Percentiles rank a stretch among this genome's conserved stretches.
Evolutionary conservation across 1,284 basidiomycete genomes (phyloP).

Genomic region (Pholiota adiposa): DNA sequence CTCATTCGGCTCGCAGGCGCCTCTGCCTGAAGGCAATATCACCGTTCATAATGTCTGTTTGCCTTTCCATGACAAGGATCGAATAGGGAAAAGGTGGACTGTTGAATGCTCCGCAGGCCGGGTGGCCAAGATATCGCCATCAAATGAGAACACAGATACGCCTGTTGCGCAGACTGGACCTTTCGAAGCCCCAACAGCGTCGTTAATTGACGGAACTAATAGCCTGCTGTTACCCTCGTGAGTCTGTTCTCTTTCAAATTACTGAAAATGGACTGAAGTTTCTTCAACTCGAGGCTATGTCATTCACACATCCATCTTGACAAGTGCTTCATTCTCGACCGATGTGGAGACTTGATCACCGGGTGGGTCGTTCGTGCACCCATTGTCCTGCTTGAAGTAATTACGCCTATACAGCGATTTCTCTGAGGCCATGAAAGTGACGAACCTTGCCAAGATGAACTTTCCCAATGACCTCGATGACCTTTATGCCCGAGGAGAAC

Average conservation of each 20-base stretch:
- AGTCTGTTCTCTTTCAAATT: constrained; percentile 24
- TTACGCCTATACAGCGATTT: constrained; percentile 47
- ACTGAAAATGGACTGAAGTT: constrained; percentile 14
- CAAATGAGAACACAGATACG: constrained; percentile 1
- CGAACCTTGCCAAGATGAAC: constrained; percentile 50
- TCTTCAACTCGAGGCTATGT: constrained; percentile 47
- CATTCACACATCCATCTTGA: constrained; percentile 71
- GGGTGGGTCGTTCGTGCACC: constrained; percentile 43
- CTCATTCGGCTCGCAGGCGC: background rate
- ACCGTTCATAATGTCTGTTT: constrained; percentile 39
- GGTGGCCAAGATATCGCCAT: constrained; percentile 30
- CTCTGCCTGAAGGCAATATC: constrained; percentile 12
- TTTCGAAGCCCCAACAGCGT: constrained; percentile 4
- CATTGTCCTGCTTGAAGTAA: background rate
- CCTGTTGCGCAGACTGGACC: background rate
- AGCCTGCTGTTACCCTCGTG: constrained; percentile 57
- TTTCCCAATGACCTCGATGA: constrained; percentile 49
- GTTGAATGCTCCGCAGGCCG: constrained; percentile 36
- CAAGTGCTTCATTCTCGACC: constrained; percentile 66
- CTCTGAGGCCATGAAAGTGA: constrained; percentile 56
- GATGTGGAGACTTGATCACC: constrained; percentile 51
- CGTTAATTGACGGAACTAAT: constrained; percentile 46
- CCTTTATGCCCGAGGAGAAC: constrained; percentile 53
- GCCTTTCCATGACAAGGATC: constrained; percentile 29
- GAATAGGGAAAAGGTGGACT: constrained; percentile 34